Base-by-base conservation (phyloP, 768 basidiomycete genomes). In the Trametes cinnabarina region DNA sequence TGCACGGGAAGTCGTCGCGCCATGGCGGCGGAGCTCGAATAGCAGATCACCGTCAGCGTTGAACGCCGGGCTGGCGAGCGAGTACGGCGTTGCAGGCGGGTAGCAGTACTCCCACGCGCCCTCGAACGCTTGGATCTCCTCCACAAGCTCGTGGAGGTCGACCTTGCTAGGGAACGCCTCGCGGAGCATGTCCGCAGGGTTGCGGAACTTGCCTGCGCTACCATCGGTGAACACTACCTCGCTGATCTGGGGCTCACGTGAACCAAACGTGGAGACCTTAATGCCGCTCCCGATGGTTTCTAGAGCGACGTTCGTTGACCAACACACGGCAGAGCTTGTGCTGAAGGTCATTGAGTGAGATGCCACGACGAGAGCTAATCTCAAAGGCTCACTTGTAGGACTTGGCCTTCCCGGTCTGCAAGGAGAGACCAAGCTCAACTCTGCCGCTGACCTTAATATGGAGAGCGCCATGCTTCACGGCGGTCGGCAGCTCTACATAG, bases 61-160 rank as follows among this genome's bases (percentile, higher is more conserved):
- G 66, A 72, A 72, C 3, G 66, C 64, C 10, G 71, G 71, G 56
- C 68, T 66, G n/a, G 66, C 57, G 40, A 72, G 65, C 25, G 60
- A 58, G 62, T 65, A 71, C n/a, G 68, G 62, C 20, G 62, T 51
- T 7, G 62, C 56, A 37, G 62, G 65, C 35, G 65, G 65, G 46
- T 61, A 69, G 56, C 61, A 65, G 43, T 57, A 61, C 44, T 65
- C 41, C 70, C 70, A 72, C 20, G 50, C 57, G 39, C 69, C 70
- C 50, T 70, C 66, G 63, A 72, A 67, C 28, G 46, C 60, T 46
- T 59, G 60, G 53, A 72, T 62, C 55, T 65, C 62, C 22, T 52
- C 39, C 28, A 66, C 42, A 30, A 69, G 53, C 35, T 67, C 66
- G 19, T 54, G 51, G 43, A 71, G 53, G 47, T 69, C 64, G 48